Evolutionary conservation across 2,329 filamentous ascomycete genomes (phyloP), one percentile per base, ranked within the genome.

Genomic region (Penicillium crustosum): DNA sequence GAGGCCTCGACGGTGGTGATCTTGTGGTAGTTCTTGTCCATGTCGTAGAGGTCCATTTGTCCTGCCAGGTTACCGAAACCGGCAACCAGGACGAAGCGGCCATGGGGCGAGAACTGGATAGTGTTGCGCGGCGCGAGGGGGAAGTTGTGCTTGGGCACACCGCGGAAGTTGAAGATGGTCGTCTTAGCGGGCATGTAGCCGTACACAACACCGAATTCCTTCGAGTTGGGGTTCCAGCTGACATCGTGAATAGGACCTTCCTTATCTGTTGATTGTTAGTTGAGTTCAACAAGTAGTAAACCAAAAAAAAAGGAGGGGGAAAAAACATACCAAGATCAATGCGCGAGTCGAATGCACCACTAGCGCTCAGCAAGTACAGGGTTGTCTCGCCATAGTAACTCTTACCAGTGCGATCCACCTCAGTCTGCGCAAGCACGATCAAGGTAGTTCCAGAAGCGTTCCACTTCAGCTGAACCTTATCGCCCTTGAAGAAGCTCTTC

Each of bases 111-210:
- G 79, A 97, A 99, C 51, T 88, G 83, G 71, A 97, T 94, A 51
- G 93, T 97, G 79, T 99, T 99, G 70, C 94, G 89, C 13, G 94
- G 94, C 3, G 82, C 89, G 53, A 97, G 83, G 51, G 91, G 86
- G 78, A 99, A 97, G 59, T 84, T 90, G 77, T 97, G 91, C 57
- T 89, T 89, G 21, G 89, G 82, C 58, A 92, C 84, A 61, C 90
- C 94, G 62, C 91, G 88, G 68, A 89, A 86, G 76, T 97, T 97
- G 85, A 97, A 99, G 66, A 99, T 94, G 66, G 93, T 97, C 4
- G 93, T 94, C 83, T 97, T 97, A 55, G 94, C 91, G n/a, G 94
- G 94, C 92, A 97, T 97, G 77, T 91, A 97, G 61, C 94, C 94
- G 73, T 99, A 99, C 17, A 97, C 88, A 33, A 99, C 94, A 72